Evolutionary conservation across 805 yeast genomes (phyloP).

Genomic region (Ogataea methylovora): DNA sequence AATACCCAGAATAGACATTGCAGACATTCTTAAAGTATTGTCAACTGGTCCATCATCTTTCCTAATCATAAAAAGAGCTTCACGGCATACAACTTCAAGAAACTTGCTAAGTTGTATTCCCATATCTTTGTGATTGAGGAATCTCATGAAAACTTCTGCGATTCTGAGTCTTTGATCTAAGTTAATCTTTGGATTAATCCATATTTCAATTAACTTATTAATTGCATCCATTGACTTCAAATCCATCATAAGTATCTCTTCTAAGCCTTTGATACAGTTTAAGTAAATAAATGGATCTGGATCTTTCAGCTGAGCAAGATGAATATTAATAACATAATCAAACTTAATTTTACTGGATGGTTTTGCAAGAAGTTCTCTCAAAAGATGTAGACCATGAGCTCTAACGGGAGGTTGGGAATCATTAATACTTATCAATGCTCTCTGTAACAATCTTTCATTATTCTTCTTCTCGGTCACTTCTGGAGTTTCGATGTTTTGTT

Average conservation of each 20-base stretch:
- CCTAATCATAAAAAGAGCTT: constrained; percentile 26
- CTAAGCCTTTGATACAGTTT: constrained; percentile 76
- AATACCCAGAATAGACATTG: constrained; percentile 78
- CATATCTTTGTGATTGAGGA: constrained; percentile 33
- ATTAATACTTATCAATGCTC: constrained; percentile 60
- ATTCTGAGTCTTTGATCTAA: constrained; percentile 63
- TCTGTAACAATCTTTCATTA: constrained; percentile 36
- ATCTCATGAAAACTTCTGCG: constrained; percentile 74
- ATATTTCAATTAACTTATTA: constrained; percentile 30
- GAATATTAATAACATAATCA: constrained; percentile 52
- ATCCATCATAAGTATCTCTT: constrained; percentile 43
- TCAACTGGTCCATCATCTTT: constrained; percentile 29
- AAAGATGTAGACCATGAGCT: constrained; percentile 72
- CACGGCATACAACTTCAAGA: too few relatives aligned
- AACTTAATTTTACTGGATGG: constrained; percentile 44
- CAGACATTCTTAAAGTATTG: constrained; percentile 67
- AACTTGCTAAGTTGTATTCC: background rate
- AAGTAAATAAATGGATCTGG: constrained; percentile 83
- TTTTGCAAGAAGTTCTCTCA: constrained; percentile 46
- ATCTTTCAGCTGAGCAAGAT: constrained; percentile 59
- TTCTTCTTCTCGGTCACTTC: constrained; percentile 13
- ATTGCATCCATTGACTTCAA: constrained; percentile 24
- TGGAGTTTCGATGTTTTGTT: background rate
- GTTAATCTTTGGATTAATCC: constrained; percentile 16
- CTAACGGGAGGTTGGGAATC: constrained; percentile 80